Conservation (phyloP, 2,329 filamentous ascomycete species). For the Metarhizium album region DNA sequence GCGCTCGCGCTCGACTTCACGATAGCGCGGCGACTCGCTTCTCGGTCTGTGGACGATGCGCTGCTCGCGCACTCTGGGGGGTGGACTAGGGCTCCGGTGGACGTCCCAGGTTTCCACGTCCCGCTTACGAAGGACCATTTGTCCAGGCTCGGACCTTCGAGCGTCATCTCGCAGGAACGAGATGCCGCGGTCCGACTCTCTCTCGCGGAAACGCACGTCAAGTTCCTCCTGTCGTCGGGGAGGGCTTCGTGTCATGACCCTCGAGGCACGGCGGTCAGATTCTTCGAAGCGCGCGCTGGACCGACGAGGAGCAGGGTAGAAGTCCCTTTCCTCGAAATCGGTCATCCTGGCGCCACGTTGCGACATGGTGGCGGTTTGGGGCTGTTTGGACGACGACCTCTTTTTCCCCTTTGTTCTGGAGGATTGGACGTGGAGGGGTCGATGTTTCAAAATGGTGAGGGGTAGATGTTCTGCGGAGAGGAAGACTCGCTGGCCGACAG, state of each 20-base stretch:
- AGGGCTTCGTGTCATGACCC: slow-evolving; percentile 14
- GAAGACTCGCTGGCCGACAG: background rate
- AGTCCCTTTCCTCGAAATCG: slow-evolving; percentile 37
- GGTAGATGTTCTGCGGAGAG: background rate
- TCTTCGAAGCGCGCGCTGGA: slow-evolving; percentile 17
- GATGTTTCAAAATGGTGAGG: background rate
- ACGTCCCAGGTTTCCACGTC: slow-evolving; percentile 45
- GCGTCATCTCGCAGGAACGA: slow-evolving; percentile 41
- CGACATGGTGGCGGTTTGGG: slow-evolving; percentile 9
- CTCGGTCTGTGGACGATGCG: slow-evolving; percentile 32
- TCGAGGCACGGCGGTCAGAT: slow-evolving; percentile 15
- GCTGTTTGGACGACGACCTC: background rate
- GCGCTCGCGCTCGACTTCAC: slow-evolving; percentile 23
- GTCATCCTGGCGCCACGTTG: slow-evolving; percentile 14
- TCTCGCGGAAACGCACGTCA: slow-evolving; percentile 32
- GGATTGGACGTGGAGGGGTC: background rate
- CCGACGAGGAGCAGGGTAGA: slow-evolving; percentile 26
- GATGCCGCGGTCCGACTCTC: slow-evolving; percentile 34
- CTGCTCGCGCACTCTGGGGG: slow-evolving; percentile 30
- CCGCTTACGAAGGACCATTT: slow-evolving; percentile 42
- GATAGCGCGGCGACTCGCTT: slow-evolving; percentile 28
- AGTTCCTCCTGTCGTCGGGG: slow-evolving; percentile 26
- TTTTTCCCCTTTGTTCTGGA: background rate
- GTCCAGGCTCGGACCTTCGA: slow-evolving; percentile 36
- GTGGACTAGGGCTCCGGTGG: slow-evolving; percentile 33